Conservation (phyloP, 2,329 filamentous ascomycete species). For the Dryadomyces sulphureus region DNA sequence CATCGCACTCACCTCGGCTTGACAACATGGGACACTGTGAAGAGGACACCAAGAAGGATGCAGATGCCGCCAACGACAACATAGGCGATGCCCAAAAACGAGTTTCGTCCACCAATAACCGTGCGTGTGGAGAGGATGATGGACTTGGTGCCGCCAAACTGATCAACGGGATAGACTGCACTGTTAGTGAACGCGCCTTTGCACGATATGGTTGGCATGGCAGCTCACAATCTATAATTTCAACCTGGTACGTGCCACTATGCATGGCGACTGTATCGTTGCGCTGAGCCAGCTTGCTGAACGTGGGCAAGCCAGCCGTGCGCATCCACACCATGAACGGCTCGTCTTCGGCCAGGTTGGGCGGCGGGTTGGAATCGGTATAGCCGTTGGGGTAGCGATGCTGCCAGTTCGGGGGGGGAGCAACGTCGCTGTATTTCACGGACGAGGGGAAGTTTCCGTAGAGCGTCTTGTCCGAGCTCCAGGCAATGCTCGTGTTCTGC, state of each 20-base stretch:
- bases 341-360: constrained; percentile 61
- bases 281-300: constrained; percentile 81
- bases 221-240: constrained; percentile 63
- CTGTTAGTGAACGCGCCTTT: constrained; percentile 2
- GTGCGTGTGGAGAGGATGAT: constrained; percentile 81
- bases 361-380: constrained; percentile 46
- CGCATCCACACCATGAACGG: constrained; percentile 98
- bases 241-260: constrained; percentile 58
- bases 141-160: constrained; percentile 78
- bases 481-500: constrained; percentile 69
- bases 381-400: constrained; percentile 58
- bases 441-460: constrained; percentile 48
- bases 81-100: constrained; percentile 92
- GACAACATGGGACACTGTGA: constrained; percentile 81
- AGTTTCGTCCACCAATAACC: constrained; percentile 88
- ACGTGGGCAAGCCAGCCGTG: constrained; percentile 81
- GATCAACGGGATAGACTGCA: constrained; percentile 62
- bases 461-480: constrained; percentile 67
- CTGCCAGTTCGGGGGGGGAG: constrained; percentile 79
- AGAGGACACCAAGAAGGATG: constrained; percentile 73
- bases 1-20: constrained; percentile 57
- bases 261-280: constrained; percentile 60
- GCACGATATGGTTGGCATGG: not conserved
- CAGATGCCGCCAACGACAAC: constrained; percentile 88
- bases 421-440: constrained; percentile 50